phyloP scores from a whole-genome alignment of 2,329 filamentous ascomycete genomes.

The Fusarium clavum region DNA sequence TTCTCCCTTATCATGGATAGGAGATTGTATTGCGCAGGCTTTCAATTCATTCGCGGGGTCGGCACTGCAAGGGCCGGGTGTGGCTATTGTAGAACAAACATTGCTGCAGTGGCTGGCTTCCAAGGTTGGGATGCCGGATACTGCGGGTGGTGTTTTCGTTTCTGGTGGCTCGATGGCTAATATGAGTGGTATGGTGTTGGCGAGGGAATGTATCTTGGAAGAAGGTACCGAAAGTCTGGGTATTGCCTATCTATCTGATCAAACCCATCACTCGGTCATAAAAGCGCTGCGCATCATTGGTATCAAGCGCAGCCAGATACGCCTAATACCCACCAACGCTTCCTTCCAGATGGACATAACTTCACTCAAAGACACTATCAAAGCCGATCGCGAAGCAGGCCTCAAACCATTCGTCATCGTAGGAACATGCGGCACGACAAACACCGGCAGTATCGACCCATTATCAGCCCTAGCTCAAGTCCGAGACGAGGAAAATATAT shows the following conservation, averaged over 20 bases:
- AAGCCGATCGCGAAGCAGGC: background rate
- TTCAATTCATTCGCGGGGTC: constrained; percentile 22
- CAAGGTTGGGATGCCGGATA: constrained; percentile 14
- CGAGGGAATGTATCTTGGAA: constrained; percentile 3
- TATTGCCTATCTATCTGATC: constrained; percentile 11
- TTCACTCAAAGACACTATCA: background rate
- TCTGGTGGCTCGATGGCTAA: constrained; percentile 24
- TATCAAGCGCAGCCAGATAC: background rate
- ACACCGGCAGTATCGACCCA: constrained; percentile 10
- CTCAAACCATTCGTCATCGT: constrained; percentile 12
- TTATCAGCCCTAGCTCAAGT: background rate
- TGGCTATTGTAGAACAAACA: constrained; percentile 12
- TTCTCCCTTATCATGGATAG: constrained; percentile 11
- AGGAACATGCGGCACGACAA: constrained; percentile 16
- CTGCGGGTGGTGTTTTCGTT: constrained; percentile 9
- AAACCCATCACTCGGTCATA: constrained; percentile 17
- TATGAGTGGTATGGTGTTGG: constrained; percentile 22
- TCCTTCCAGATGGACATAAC: background rate
- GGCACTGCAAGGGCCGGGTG: constrained; percentile 9
- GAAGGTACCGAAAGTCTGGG: background rate
- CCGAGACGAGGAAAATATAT: constrained; percentile 1
- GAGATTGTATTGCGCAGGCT: constrained; percentile 9
- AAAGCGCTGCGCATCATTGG: constrained; percentile 13
- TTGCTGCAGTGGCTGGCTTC: constrained; percentile 11
- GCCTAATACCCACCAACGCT: background rate